Conservation (phyloP, 257 asterid genomes). For the Parsonsia alboflavescens region DNA sequence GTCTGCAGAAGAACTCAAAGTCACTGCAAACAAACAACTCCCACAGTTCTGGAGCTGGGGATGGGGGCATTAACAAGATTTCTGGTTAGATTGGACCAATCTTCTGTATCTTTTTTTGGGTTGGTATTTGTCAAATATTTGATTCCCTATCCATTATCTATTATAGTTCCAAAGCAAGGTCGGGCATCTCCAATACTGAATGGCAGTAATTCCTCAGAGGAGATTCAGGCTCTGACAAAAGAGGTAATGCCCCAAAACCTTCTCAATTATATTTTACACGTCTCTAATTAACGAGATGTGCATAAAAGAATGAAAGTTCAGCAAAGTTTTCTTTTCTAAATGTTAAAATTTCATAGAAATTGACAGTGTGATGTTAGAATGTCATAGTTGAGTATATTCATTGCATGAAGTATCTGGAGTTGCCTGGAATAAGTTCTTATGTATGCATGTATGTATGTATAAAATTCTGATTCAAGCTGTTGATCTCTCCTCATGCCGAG, state of each 20-base stretch:
- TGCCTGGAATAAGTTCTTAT: neutral
- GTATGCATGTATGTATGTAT: too few species aligned
- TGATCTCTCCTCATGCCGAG: neutral
- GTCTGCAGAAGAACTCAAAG: slow-evolving; percentile 53
- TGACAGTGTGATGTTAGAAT: neutral
- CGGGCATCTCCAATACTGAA: slow-evolving; percentile 29
- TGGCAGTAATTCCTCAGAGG: slow-evolving; percentile 35
- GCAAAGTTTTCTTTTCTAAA: neutral
- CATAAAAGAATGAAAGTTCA: neutral
- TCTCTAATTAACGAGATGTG: too few species aligned
- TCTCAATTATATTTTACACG: neutral
- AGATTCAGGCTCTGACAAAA: slow-evolving; percentile 49
- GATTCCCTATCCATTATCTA: slow-evolving; percentile 15
- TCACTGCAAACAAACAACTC: slow-evolving; percentile 65
- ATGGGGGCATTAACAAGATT: slow-evolving; percentile 37
- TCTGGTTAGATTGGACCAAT: slow-evolving; percentile 30
- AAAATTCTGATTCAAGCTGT: neutral
- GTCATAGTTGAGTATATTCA: neutral
- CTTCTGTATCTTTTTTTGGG: slow-evolving; percentile 6
- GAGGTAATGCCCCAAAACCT: slow-evolving; percentile 44
- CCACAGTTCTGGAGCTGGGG: slow-evolving; percentile 38
- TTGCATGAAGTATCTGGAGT: neutral
- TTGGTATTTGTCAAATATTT: slow-evolving; percentile 3
- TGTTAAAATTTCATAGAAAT: neutral
- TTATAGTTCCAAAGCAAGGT: slow-evolving; percentile 47